phyloP scores from a whole-genome alignment of 495 filamentous ascomycete species.

The Patellaria atrata region DNA sequence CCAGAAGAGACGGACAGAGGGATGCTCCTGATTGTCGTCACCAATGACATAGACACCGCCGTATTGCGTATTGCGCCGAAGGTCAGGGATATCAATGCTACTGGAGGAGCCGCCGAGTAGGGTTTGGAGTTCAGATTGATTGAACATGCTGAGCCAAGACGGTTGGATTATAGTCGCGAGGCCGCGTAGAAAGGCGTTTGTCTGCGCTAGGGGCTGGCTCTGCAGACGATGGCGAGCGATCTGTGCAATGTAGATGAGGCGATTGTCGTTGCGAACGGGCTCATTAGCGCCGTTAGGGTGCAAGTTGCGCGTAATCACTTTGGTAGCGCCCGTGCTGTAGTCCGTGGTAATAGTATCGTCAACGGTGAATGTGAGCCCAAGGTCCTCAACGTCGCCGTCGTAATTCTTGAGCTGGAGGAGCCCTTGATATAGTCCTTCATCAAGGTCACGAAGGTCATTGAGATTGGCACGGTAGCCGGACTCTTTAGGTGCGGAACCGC shows the following conservation, averaged over 20 bases:
- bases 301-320: slow-evolving; percentile 55
- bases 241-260: slow-evolving; percentile 84
- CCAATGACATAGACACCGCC: slow-evolving; percentile 78
- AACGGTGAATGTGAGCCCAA: slow-evolving; percentile 80
- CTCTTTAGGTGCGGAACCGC: slow-evolving; percentile 43
- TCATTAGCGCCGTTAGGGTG: slow-evolving; percentile 60
- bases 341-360: slow-evolving; percentile 55
- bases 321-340: slow-evolving; percentile 27
- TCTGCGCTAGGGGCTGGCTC: slow-evolving; percentile 61
- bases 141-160: slow-evolving; percentile 95
- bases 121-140: slow-evolving; percentile 84
- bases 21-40: slow-evolving; percentile 74
- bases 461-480: slow-evolving; percentile 72
- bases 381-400: slow-evolving; percentile 61
- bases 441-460: slow-evolving; percentile 86
- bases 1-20: slow-evolving; percentile 81
- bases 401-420: slow-evolving; percentile 82
- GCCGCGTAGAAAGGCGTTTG: slow-evolving; percentile 72
- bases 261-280: slow-evolving; percentile 79
- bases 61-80: slow-evolving; percentile 75
- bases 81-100: slow-evolving; percentile 75
- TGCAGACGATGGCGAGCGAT: slow-evolving; percentile 77
- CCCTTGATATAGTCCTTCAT: slow-evolving; percentile 86
- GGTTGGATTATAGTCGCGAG: slow-evolving; percentile 81
- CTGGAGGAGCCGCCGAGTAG: slow-evolving; percentile 75